phyloP scores from a whole-genome alignment of 2,329 filamentous ascomycete species.

The Microdochium nivale region DNA sequence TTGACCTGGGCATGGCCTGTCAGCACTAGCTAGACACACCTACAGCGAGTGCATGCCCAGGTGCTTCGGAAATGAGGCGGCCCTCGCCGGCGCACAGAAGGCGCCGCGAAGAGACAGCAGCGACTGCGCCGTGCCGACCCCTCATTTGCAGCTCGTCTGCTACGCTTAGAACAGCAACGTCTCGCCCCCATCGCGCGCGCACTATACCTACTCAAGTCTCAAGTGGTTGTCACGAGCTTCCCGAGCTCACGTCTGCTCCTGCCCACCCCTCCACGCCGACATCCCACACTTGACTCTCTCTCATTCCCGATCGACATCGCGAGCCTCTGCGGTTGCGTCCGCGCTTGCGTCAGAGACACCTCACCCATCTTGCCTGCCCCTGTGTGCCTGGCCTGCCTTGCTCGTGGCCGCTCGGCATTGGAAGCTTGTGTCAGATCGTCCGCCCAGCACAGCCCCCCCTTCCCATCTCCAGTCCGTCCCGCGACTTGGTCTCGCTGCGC shows the following conservation, averaged over 20 bases:
- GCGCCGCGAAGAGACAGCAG: too few relatives aligned
- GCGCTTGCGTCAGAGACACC: not conserved
- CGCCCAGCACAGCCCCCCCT: constrained; percentile 20
- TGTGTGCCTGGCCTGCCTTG: too few relatives aligned
- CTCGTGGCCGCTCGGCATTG: not conserved
- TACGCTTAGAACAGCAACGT: not conserved
- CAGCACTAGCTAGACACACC: not conserved
- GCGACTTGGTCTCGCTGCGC: constrained; percentile 15
- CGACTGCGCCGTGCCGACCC: too few relatives aligned
- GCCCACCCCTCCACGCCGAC: not conserved
- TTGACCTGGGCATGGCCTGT: too few relatives aligned
- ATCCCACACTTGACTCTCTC: not conserved
- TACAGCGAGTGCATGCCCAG: not conserved
- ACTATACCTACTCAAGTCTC: too few relatives aligned
- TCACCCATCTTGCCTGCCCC: not conserved
- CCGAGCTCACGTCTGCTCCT: too few relatives aligned
- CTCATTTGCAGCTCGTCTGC: not conserved
- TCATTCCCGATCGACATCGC: not conserved
- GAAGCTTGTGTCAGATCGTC: constrained; percentile 1
- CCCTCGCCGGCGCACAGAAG: not conserved
- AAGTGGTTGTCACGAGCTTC: too few relatives aligned
- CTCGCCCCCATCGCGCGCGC: not conserved
- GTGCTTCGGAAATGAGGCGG: not conserved
- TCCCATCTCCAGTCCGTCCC: constrained; percentile 6
- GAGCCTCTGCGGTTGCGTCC: not conserved